Evolutionary conservation across 2,329 filamentous ascomycete species (phyloP).

Genomic region (Fusarium tricinctum): DNA sequence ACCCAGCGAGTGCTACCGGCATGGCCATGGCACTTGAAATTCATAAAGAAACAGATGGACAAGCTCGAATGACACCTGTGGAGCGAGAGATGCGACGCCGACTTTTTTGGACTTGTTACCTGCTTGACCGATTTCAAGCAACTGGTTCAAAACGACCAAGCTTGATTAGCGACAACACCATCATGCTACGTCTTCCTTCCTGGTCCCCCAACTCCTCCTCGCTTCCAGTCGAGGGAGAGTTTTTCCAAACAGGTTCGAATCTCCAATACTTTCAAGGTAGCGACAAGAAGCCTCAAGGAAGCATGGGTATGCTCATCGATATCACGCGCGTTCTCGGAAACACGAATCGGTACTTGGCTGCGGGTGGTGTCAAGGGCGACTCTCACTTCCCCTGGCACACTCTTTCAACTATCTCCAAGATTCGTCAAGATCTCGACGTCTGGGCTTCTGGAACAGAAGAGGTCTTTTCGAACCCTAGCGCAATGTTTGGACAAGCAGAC

Average conservation of each 20-base stretch:
- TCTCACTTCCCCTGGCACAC: conserved; percentile 94
- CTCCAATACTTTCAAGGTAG: conserved; percentile 78
- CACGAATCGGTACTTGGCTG: conserved; percentile 86
- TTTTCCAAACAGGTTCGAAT: conserved; percentile 85
- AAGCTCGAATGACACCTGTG: conserved; percentile 71
- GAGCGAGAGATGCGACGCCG: conserved; percentile 83
- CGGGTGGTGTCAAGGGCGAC: conserved; percentile 88
- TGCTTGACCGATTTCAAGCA: conserved; percentile 86
- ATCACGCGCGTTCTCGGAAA: conserved; percentile 85
- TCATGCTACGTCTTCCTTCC: conserved; percentile 80
- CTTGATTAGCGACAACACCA: conserved; percentile 82
- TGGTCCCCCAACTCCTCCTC: conserved; percentile 75
- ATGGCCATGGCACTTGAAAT: conserved; percentile 88
- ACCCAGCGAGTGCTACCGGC: conserved; percentile 77
- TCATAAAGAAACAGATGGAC: conserved; percentile 79
- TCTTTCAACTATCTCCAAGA: conserved; percentile 86
- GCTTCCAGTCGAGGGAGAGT: conserved; percentile 79
- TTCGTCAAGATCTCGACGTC: conserved; percentile 85
- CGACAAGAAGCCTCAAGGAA: conserved; percentile 79
- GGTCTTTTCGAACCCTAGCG: conserved; percentile 80
- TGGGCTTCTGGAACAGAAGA: conserved; percentile 88
- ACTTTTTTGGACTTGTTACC: conserved; percentile 91
- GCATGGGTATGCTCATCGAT: conserved; percentile 85
- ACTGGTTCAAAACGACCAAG: conserved; percentile 86
- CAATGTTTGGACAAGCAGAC: conserved; percentile 82